Evolutionary conservation across 371 early-diverging fungal species (phyloP).

Genomic region (Rhizopus arrhizus): DNA sequence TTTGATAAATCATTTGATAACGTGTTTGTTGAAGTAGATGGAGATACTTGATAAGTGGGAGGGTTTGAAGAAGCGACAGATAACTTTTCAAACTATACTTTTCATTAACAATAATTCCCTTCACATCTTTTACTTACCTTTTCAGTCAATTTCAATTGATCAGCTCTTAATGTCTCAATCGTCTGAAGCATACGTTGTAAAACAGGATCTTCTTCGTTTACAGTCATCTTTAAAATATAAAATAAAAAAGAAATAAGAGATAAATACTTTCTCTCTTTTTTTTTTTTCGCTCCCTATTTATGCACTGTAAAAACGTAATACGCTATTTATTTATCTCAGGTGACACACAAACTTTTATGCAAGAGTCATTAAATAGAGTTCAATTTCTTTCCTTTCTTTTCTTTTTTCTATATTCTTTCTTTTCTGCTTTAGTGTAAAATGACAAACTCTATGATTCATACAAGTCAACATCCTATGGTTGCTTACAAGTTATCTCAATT

Average conservation of each 20-base stretch:
- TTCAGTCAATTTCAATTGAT: conserved; percentile 32
- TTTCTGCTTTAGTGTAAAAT: background rate
- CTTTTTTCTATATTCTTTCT: conserved; percentile 7
- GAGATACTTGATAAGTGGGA: conserved; percentile 11
- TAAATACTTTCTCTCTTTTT: background rate
- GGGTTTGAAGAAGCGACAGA: conserved; percentile 5
- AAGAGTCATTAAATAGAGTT: background rate
- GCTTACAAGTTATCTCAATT: conserved; percentile 73
- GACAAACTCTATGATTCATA: conserved; percentile 28
- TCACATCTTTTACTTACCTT: conserved; percentile 24
- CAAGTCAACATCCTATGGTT: conserved; percentile 71
- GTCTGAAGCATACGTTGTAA: conserved; percentile 31
- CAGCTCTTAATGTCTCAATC: conserved; percentile 32
- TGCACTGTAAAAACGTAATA: background rate
- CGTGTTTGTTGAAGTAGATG: conserved; percentile 16
- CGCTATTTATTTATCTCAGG: background rate
- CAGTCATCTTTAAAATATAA: conserved; percentile 27
- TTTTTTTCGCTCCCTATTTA: background rate
- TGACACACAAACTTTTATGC: background rate
- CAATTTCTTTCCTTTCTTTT: conserved; percentile 5
- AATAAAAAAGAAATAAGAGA: conserved; percentile 11
- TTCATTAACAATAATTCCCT: background rate
- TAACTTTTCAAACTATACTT: conserved; percentile 13
- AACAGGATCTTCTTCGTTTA: conserved; percentile 26
- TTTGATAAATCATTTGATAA: conserved; percentile 2